Evolutionary conservation across 2,329 filamentous ascomycete genomes (phyloP).

Genomic region (Sphaceloma murrayae): DNA sequence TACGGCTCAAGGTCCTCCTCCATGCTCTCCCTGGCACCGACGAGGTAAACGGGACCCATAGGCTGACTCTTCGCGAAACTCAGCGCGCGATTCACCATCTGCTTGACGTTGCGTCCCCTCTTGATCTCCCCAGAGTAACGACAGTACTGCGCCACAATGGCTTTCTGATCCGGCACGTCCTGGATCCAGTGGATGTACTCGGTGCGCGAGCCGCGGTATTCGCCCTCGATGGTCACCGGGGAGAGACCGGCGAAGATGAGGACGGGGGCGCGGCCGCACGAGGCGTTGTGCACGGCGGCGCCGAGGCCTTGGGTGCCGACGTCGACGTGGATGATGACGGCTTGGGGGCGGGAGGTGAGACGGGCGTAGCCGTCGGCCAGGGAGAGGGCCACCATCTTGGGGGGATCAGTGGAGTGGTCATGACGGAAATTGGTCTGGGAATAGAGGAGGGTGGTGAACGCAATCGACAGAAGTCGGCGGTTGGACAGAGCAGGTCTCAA

Average conservation of each 20-base stretch:
- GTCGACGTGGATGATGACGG: conserved; percentile 71
- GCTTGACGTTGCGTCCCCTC: conserved; percentile 75
- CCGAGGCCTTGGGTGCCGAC: conserved; percentile 72
- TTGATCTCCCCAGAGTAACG: conserved; percentile 76
- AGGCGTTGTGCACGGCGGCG: conserved; percentile 71
- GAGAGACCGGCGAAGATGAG: conserved; percentile 70
- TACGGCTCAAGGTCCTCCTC: conserved; percentile 74
- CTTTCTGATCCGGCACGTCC: conserved; percentile 71
- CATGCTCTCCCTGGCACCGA: conserved; percentile 71
- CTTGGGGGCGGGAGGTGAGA: conserved; percentile 61
- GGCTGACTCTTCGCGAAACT: conserved; percentile 73
- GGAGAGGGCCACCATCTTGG: conserved; percentile 71
- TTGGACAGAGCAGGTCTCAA: no score
- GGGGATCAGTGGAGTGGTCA: background rate
- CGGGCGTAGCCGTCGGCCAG: conserved; percentile 76
- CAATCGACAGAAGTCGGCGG: no score
- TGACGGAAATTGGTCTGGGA: background rate
- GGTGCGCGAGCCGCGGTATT: conserved; percentile 65
- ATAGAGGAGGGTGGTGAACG: background rate
- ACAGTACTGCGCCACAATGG: conserved; percentile 76
- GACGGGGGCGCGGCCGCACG: conserved; percentile 62
- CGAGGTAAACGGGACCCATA: conserved; percentile 69
- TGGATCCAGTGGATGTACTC: conserved; percentile 86
- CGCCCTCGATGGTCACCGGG: conserved; percentile 67
- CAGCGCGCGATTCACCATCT: conserved; percentile 75